Base-by-base conservation (phyloP, 176 grass and related monocot species). In the Aegilops speltoides region DNA sequence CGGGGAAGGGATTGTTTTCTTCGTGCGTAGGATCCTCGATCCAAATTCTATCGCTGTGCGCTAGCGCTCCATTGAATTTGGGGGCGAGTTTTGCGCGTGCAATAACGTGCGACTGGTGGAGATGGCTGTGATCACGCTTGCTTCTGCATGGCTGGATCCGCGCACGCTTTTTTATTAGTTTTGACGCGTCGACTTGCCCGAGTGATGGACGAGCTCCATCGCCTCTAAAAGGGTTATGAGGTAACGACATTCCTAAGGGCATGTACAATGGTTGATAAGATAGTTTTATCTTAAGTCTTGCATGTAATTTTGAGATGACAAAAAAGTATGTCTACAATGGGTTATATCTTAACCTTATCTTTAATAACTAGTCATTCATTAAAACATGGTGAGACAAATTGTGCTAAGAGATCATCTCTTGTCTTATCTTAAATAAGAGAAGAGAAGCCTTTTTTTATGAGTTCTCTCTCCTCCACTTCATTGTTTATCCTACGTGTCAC, bases 21-120 rank as follows among this genome's bases (percentile, higher is more conserved):
- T 75, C 15, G 43, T 13, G 11, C 5, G 45, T 19, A 76, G 45
- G 73, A 76, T 76, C 46, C 80, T 79, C 82, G 73, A 76, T 54
- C 86, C 73, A 41, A 64, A 70, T 80, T 84, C 5, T 86, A 40
- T 77, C 5, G 28, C 60, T 68, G 68, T 76, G 25, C 23, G 72
- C 60, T 80, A 88, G 81, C 50, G 68, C 76, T 48, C 68, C 20
- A 84, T 84, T 54, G 50, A 59, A 59, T 59, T 70, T 85, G 78
- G 81, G 81, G n/a, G 68, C 89, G 60, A 76, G 72, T 80, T 80
- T 87, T 80, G 28, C 89, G 80, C 81, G 76, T 81, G 81, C 76
- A 60, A 33, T 79, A 67, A 36, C 78, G 59, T 76, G 69, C 60
- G 73, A 83, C 64, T 34, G 52, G 79, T 65, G 73, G 38, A 64